Conservation (phyloP, 352 stramenopile genomes). For the Phytopythium litorale region DNA sequence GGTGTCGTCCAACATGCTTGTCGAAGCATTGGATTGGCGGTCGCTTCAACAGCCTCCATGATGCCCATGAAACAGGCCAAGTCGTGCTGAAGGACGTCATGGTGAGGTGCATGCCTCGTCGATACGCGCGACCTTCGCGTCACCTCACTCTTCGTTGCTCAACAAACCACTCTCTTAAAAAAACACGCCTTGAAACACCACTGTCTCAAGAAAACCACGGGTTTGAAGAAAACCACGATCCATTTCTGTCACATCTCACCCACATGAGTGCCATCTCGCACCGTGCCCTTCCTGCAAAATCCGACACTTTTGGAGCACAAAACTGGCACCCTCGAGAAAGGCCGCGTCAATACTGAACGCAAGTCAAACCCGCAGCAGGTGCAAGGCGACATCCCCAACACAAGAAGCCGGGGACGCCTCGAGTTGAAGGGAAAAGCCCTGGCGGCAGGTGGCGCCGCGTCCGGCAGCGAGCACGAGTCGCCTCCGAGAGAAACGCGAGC, state of each 20-base stretch:
- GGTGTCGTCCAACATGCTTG: neutral
- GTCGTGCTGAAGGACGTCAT: too few relatives aligned
- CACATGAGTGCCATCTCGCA: neutral
- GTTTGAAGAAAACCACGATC: neutral
- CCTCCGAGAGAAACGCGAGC: too few relatives aligned
- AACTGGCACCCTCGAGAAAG: neutral
- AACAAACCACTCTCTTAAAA: neutral
- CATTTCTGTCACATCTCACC: neutral
- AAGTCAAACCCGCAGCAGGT: neutral
- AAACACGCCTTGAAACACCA: neutral
- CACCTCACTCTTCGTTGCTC: neutral
- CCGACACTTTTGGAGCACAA: neutral
- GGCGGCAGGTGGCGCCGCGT: neutral
- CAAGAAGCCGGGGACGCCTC: neutral
- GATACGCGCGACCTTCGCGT: slow-evolving; percentile 10
- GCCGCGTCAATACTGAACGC: neutral
- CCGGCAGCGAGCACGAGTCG: neutral
- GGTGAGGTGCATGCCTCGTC: neutral
- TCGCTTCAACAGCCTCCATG: neutral
- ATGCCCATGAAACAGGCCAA: too few relatives aligned
- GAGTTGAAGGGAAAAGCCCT: neutral
- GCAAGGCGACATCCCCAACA: neutral
- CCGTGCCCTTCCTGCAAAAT: neutral
- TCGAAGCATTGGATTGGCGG: neutral
- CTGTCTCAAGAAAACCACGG: too few relatives aligned